phyloP scores from a whole-genome alignment of 805 yeast species.

The Grigorovia yakushimaensis region DNA sequence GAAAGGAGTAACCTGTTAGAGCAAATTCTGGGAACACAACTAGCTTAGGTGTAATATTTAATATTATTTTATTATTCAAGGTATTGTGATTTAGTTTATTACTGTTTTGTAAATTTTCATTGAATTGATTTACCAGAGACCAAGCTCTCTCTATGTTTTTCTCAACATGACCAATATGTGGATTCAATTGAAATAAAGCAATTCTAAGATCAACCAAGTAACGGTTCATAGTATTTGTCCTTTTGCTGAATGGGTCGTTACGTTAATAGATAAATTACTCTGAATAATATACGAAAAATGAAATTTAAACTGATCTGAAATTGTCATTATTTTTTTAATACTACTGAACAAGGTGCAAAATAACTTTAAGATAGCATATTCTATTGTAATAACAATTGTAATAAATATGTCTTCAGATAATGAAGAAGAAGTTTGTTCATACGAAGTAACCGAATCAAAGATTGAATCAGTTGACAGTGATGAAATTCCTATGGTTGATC shows the following conservation, averaged over 20 bases:
- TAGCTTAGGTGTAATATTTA: slow-evolving; percentile 40
- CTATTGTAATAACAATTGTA: no score
- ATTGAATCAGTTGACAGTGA: no score
- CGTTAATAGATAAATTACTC: no score
- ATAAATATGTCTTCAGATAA: no score
- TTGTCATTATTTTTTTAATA: no score
- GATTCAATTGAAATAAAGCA: slow-evolving; percentile 62
- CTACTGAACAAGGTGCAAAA: no score
- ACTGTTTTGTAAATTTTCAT: slow-evolving; percentile 6
- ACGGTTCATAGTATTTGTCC: not conserved
- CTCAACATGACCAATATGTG: slow-evolving; percentile 49
- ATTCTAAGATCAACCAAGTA: slow-evolving; percentile 40
- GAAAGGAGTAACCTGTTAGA: slow-evolving; percentile 73
- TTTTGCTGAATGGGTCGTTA: not conserved
- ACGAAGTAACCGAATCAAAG: no score
- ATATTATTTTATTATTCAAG: not conserved
- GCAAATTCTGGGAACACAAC: slow-evolving; percentile 77
- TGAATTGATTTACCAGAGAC: slow-evolving; percentile 28
- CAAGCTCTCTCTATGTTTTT: slow-evolving; percentile 43
- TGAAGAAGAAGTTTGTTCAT: no score
- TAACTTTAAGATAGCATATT: no score
- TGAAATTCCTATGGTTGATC: no score
- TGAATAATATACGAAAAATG: not conserved
- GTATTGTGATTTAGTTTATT: no score
- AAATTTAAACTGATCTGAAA: not conserved